Evolutionary conservation across 768 basidiomycete species (phyloP).

Genomic region (Russula emetica): DNA sequence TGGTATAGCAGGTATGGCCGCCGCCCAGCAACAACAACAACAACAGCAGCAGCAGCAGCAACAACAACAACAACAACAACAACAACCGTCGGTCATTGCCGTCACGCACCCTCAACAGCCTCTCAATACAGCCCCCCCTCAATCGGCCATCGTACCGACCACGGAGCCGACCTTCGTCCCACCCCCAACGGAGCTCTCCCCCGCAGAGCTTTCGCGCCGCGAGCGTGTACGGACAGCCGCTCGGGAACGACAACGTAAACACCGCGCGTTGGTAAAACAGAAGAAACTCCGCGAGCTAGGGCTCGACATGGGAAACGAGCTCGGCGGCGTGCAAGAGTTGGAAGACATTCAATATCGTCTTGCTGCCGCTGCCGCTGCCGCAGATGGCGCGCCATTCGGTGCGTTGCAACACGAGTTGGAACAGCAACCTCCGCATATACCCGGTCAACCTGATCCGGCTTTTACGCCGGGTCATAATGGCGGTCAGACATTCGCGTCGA

Average conservation of each 20-base stretch:
- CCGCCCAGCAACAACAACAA: conserved; percentile 31
- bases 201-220: conserved; percentile 62
- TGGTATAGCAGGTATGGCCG: conserved; percentile 30
- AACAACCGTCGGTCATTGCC: conserved; percentile 15
- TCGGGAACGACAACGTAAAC: conserved; percentile 77
- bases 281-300: conserved; percentile 80
- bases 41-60: conserved; percentile 27
- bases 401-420: conserved; percentile 33
- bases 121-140: conserved; percentile 17
- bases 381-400: conserved; percentile 39
- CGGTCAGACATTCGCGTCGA: conserved; percentile 78
- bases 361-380: conserved; percentile 41
- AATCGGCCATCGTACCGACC: conserved; percentile 1
- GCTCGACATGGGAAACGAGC: conserved; percentile 74
- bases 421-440: conserved; percentile 39
- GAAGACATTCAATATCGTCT: conserved; percentile 67
- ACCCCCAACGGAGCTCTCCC: conserved; percentile 41
- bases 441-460: conserved; percentile 48
- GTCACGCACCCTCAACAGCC: conserved; percentile 23
- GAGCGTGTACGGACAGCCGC: conserved; percentile 74
- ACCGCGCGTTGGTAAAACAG: conserved; percentile 72
- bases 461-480: conserved; percentile 57
- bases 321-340: conserved; percentile 44
- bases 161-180: conserved; percentile 44
- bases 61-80: conserved; percentile 28